Evolutionary conservation across 2,329 filamentous ascomycete species (phyloP).

Genomic region (Paraphaeosphaeria sporulosa): DNA sequence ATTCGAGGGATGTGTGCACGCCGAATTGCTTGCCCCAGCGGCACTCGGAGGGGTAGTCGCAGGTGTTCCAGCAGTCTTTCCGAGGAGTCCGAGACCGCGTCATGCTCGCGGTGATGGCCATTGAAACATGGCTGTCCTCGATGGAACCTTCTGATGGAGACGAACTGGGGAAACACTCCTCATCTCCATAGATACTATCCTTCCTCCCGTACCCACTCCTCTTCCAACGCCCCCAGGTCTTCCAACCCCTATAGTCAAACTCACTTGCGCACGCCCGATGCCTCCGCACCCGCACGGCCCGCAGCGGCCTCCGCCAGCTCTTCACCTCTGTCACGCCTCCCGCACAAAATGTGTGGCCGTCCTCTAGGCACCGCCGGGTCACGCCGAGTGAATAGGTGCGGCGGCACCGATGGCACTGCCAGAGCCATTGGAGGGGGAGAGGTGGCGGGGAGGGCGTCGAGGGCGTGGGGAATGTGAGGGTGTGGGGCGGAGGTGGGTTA

Average conservation of each 20-base stretch:
- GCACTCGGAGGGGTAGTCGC: constrained; percentile 58
- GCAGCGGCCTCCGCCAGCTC: constrained; percentile 31
- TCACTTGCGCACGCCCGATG: constrained; percentile 57
- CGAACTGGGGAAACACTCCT: too few species aligned
- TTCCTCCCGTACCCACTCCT: constrained; percentile 21
- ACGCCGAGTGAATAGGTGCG: constrained; percentile 57
- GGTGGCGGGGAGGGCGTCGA: constrained; percentile 32
- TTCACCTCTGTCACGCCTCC: constrained; percentile 55
- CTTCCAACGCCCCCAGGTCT: constrained; percentile 55
- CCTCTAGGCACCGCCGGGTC: constrained; percentile 61
- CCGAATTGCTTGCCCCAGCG: constrained; percentile 46
- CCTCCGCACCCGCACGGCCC: constrained; percentile 28
- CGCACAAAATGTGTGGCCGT: constrained; percentile 63
- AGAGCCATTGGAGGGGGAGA: constrained; percentile 56
- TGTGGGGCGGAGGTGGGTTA: constrained; percentile 21
- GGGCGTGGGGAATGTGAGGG: constrained; percentile 16
- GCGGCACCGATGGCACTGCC: constrained; percentile 62
- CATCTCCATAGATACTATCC: constrained; percentile 23
- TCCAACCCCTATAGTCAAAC: constrained; percentile 64
- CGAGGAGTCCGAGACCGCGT: too few species aligned
- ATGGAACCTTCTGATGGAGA: too few species aligned
- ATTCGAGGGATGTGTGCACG: constrained; percentile 30
- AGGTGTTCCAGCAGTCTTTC: constrained; percentile 53
- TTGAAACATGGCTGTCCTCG: too few species aligned
- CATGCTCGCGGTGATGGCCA: too few species aligned